Conservation (phyloP, 305 asterid genomes). For the Lippia alba region DNA sequence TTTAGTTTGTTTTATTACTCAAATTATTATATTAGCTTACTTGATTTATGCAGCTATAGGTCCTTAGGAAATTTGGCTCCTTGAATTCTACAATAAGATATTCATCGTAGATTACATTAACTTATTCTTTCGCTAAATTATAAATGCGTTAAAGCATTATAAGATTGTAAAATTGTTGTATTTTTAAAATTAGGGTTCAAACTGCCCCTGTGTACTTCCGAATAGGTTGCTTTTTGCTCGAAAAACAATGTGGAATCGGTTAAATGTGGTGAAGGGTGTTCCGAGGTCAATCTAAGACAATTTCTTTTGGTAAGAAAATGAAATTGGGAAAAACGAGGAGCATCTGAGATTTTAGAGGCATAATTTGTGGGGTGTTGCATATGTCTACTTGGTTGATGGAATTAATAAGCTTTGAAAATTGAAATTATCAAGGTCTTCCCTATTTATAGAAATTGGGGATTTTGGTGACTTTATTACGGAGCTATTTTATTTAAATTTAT, state of each 20-base stretch:
- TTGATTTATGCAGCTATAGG: neutral
- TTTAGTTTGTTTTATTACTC: neutral
- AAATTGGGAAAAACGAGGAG: constrained; percentile 39
- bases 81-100: too few species aligned
- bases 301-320: constrained; percentile 22
- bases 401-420: constrained; percentile 40
- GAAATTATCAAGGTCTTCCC: constrained; percentile 26
- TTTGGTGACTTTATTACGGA: too few species aligned
- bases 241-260: constrained; percentile 21
- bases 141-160: too few species aligned
- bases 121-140: too few species aligned
- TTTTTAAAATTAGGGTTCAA: too few species aligned
- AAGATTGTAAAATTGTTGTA: too few species aligned
- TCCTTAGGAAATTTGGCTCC: neutral
- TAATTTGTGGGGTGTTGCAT: constrained; percentile 37
- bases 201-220: too few species aligned
- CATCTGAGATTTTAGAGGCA: constrained; percentile 40
- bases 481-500: too few species aligned
- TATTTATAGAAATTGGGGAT: too few species aligned
- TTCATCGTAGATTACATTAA: too few species aligned
- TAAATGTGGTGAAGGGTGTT: constrained; percentile 13
- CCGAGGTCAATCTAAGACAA: constrained; percentile 32
- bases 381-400: constrained; percentile 45
- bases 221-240: neutral
- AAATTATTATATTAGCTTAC: constrained; percentile 7